These are phyloP conservation scores for Kodamaea sp. DNA, from an alignment of 1,139 yeast genomes.

Conservation along the genomic window DNA sequence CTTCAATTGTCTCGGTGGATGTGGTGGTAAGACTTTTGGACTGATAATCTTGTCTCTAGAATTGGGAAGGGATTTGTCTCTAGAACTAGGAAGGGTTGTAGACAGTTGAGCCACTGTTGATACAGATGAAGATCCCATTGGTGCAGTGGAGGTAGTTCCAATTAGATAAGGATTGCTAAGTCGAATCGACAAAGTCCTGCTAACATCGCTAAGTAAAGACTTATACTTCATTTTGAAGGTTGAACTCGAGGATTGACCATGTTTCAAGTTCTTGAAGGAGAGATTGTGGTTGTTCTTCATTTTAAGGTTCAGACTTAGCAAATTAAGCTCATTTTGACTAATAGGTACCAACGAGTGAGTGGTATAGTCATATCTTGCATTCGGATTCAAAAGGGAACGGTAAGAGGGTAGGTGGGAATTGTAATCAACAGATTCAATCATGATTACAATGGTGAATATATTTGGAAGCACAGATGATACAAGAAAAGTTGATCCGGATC, in stretches of 20 bases:
- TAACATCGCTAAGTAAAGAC: constrained; percentile 43
- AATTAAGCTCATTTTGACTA: constrained; percentile 32
- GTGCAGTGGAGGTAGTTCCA: constrained; percentile 2
- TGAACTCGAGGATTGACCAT: constrained; percentile 9
- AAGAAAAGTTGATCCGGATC: too few species aligned
- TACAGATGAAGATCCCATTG: constrained; percentile 3
- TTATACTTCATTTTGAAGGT: constrained; percentile 46
- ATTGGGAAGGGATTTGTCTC: constrained; percentile 1
- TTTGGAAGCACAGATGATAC: too few species aligned
- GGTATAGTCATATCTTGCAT: constrained; percentile 44
- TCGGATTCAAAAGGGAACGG: constrained; percentile 44
- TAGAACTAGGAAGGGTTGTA: constrained; percentile 5
- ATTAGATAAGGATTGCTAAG: constrained; percentile 20
- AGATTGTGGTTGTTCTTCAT: constrained; percentile 14
- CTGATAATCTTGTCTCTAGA: too few species aligned
- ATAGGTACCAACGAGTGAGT: constrained; percentile 44
- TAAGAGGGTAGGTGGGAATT: constrained; percentile 45
- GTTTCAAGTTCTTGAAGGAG: constrained; percentile 13
- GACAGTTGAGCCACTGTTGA: too few species aligned
- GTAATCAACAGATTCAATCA: constrained; percentile 24
- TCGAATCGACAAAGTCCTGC: constrained; percentile 26
- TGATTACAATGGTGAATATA: background rate
- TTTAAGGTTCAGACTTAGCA: constrained; percentile 13
- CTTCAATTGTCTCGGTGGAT: constrained; percentile 18
- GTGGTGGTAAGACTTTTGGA: constrained; percentile 1